Evolutionary conservation across 2,329 filamentous ascomycete genomes (phyloP), one percentile per base, ranked within the genome.

Genomic region (Colletotrichum tabaci): DNA sequence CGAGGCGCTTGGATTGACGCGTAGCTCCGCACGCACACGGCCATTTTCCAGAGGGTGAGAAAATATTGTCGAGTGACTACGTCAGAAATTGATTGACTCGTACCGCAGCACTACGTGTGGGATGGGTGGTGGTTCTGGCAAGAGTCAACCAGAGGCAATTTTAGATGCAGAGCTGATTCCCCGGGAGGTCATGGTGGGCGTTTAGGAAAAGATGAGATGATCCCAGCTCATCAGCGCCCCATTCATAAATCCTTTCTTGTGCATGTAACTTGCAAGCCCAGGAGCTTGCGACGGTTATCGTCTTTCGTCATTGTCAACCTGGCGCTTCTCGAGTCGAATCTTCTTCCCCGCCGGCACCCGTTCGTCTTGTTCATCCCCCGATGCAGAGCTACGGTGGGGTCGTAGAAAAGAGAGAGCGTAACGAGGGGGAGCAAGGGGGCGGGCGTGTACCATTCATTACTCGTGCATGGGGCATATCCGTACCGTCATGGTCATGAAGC

Each of bases 11-110:
- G 35, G 21, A 55, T 66, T 61, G 44, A 72, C 56, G 61, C 44
- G 55, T 71, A 66, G 55, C 21, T 55, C 26, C 46, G 49, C 49
- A 65, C 55, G 60, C 52, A 69, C 58, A 65, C 47, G 44, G 47
- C n/a, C 53, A 65, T 55, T 65, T 26, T 61, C 61, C 35, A n/a
- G n/a, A 30, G n/a, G 4, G 30, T 2, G 15, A 57, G 12, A 46
- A 35, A 70, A 42, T 35, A 61, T 71, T 62, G 40, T 71, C 57
- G 61, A 66, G 47, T 56, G 38, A 61, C 61, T 61, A 72, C 70
- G 69, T 72, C 65, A 72, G 65, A 68, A 64, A 47, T 68, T 64
- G 65, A 64, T 72, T 72, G 69, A 72, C 69, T 72, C 69, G 65
- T 69, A 55, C 65, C 23, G 23, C 35, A 16, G 23, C 30, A 35